These are phyloP conservation scores for Tremella yokohamensis DNA, from an alignment of 768 basidiomycete genomes.

Conservation along the genomic window DNA sequence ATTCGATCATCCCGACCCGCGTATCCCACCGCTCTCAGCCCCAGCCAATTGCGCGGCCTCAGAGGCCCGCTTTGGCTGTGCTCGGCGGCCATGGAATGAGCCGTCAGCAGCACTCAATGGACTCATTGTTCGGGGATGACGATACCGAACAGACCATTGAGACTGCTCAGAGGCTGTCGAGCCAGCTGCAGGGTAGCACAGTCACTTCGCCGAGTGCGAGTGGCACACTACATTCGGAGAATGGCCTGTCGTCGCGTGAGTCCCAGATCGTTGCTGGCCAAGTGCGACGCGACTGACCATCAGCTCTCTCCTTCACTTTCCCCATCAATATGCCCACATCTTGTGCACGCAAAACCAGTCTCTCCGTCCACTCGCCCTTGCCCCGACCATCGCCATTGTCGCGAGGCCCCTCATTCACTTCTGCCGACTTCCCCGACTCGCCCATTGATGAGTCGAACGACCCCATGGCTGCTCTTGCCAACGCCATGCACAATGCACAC, in stretches of 20 bases:
- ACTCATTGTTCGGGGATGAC: conserved; percentile 12
- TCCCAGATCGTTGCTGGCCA: not conserved
- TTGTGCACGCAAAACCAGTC: not conserved
- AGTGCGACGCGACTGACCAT: too few relatives aligned
- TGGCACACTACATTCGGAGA: not conserved
- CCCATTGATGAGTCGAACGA: too few relatives aligned
- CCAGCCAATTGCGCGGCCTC: not conserved
- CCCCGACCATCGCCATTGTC: conserved; percentile 12
- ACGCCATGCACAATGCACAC: too few relatives aligned
- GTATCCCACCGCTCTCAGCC: not conserved
- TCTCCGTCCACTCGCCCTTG: not conserved
- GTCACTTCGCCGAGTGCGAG: not conserved
- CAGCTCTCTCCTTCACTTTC: conserved; percentile 17
- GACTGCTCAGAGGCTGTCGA: conserved; percentile 13
- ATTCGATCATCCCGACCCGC: not conserved
- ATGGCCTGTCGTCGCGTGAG: conserved; percentile 19
- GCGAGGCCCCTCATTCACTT: conserved; percentile 8
- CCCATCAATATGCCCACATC: conserved; percentile 5
- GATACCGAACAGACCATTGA: conserved; percentile 6
- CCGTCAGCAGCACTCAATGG: conserved; percentile 19
- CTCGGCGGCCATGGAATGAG: conserved; percentile 15
- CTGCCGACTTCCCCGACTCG: conserved; percentile 4
- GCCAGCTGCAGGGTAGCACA: not conserved
- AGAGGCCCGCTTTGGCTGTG: conserved; percentile 10
- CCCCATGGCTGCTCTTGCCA: too few relatives aligned